phyloP scores from a whole-genome alignment of 2,329 filamentous ascomycete genomes.

The Paraconiothyrium sp. region DNA sequence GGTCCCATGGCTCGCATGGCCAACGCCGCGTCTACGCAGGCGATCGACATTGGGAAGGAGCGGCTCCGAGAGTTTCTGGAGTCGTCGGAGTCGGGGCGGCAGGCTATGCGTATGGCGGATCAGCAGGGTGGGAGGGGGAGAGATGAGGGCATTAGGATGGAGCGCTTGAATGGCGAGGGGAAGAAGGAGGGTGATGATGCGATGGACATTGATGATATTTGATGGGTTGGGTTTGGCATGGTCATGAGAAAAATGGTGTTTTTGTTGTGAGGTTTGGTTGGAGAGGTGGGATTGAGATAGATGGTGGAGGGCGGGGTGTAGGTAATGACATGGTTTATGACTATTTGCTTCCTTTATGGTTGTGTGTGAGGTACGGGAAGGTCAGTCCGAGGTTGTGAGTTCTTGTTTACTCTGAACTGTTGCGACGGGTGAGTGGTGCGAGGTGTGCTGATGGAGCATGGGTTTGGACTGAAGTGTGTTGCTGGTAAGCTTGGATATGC shows the following conservation, averaged over 20 bases:
- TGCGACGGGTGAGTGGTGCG: too few relatives aligned
- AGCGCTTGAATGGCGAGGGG: constrained; percentile 53
- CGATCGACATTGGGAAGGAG: constrained; percentile 89
- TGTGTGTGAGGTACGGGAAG: background rate
- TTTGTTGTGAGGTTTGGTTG: background rate
- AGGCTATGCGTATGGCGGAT: constrained; percentile 77
- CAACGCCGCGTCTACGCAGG: constrained; percentile 87
- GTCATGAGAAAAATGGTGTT: background rate
- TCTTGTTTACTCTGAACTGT: too few relatives aligned
- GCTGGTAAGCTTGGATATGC: too few relatives aligned
- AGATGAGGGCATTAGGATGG: constrained; percentile 45
- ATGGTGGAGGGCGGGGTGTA: background rate
- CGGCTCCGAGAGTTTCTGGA: constrained; percentile 89
- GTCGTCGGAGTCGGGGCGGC: constrained; percentile 82
- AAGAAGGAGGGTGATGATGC: constrained; percentile 49
- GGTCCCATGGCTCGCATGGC: constrained; percentile 96
- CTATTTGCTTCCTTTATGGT: background rate
- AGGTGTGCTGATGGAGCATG: too few relatives aligned
- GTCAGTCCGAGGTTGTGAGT: background rate
- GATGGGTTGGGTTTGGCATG: constrained; percentile 40
- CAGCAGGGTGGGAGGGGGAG: constrained; percentile 22
- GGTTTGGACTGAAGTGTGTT: too few relatives aligned
- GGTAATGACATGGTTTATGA: background rate
- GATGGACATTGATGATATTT: constrained; percentile 49
- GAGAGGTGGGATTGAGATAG: background rate